Base-by-base conservation (phyloP, 371 early-diverging fungal genomes). In the Mortierella sp. region DNA sequence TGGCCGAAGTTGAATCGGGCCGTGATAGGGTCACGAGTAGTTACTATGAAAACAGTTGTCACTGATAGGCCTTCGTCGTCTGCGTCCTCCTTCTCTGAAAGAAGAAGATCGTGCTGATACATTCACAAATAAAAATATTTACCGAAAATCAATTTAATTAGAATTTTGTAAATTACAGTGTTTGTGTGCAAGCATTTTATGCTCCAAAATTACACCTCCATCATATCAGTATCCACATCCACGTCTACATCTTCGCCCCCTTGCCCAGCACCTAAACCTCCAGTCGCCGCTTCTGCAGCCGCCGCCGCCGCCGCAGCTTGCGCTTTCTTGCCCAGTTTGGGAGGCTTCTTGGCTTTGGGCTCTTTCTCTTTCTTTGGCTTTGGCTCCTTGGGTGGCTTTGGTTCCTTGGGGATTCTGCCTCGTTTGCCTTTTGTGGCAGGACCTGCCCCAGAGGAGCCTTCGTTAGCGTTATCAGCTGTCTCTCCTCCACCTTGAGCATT, bases 291-390 rank as follows among this genome's bases (percentile, higher is more conserved):
- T 52, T 14, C 64, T 18, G 67, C 68, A 3, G 55, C 61, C 12
- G 67, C 74, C 11, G 67, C 74, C 3, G 70, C 79, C n/a, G 73
- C 78, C 20, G 75, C 75, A 5, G 81, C 81, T 37, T 75, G 75
- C 3, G 75, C 75, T 71, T 75, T 80, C 63, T 75, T 80, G 32
- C 72, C 45, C 32, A 75, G 37, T 24, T 58, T 75, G 20, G 68
- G 30, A 1, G 72, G 65, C 49, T 75, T 80, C 47, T 73, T 78
- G 28, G 51, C 78, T 68, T 78, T 78, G 28, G 75, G 70, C 12
- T 69, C 77, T 63, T 72, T 81, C 45, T 73, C 79, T 32, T 72
- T 80, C 72, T 75, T 75, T 35, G 75, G 47, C 68, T 75, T 80
- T 28, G 83, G 73, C 20, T 83, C 83, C 65, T 74, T 83, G 45